A percentile compares a stretch with the other conserved stretches of the same genome.
phyloP scores from a whole-genome alignment of 306 rosid genomes.

The Potentilla sterilis region DNA sequence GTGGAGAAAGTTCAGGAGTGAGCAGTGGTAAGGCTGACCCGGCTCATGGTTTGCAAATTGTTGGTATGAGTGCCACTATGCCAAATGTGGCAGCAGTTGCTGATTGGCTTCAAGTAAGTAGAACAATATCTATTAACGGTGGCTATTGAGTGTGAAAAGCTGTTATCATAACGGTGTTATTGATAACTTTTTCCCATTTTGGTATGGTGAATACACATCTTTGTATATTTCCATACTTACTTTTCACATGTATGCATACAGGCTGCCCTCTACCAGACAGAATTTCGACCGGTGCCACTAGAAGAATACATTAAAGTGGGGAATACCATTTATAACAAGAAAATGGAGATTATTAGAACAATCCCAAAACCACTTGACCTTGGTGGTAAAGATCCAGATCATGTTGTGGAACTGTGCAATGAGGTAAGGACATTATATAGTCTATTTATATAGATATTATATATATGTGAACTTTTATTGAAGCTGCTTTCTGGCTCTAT shows the following conservation, averaged over 20 bases:
- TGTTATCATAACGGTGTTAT: conserved; percentile 1
- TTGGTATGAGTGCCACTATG: conserved; percentile 99
- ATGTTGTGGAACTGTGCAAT: conserved; percentile 90
- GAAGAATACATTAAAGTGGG: conserved; percentile 96
- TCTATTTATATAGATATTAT: background rate
- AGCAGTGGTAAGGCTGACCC: conserved; percentile 87
- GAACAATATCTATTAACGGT: conserved; percentile 9
- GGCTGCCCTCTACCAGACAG: conserved; percentile 97
- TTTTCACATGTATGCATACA: conserved; percentile 44
- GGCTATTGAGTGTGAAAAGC: background rate
- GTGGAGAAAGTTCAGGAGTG: conserved; percentile 85
- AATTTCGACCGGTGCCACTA: conserved; percentile 92
- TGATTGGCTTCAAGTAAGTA: conserved; percentile 94
- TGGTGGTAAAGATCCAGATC: conserved; percentile 97
- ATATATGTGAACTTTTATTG: background rate
- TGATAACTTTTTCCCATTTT: conserved; percentile 13
- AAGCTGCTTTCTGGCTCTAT: conserved; percentile 25
- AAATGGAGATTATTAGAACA: conserved; percentile 73
- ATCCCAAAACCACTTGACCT: conserved; percentile 69
- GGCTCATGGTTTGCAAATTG: conserved; percentile 89
- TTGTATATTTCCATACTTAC: conserved; percentile 18
- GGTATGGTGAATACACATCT: conserved; percentile 13
- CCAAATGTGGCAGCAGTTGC: conserved; percentile 98
- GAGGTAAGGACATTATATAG: conserved; percentile 53
- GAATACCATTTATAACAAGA: conserved; percentile 69